Base-by-base conservation (phyloP, 345 rosid genomes). In the Isatis tinctoria region DNA sequence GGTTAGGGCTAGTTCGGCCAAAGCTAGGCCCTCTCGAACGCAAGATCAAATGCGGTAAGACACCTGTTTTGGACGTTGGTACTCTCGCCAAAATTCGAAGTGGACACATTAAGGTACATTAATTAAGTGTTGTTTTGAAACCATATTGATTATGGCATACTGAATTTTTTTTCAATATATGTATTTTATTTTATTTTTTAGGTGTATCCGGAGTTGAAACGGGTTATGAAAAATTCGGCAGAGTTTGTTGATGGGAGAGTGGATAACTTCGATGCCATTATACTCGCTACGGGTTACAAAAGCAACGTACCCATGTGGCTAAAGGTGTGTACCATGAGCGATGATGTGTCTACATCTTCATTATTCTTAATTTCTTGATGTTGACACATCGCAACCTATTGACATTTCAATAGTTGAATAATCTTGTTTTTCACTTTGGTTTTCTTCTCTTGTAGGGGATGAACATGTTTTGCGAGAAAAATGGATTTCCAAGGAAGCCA, bases 241-340 rank as follows among this genome's bases (percentile, higher is more conserved):
- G 97, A 93, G 79, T 93, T 93, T 83, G 82, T 83, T n/a, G 85
- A 90, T 70, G 97, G 97, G 30, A 83, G 71, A 60, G 74, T 61
- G 1, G 89, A 81, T 69, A 81, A 65, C 28, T 90, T 86, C 14
- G 98, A 93, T 30, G 90, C 88, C 43, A 86, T 93, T 32, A 80
- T 93, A 60, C 87, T 93, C 6, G 98, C 98, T 36, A 90, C 98
- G 0, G 98, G 98, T 8, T 93, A 86, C 79, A 93, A 79, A 82
- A 93, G 92, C 77, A 90, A 87, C 33, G 97, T 93, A 20, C 88
- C 88, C 43, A 72, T 76, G 60, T 93, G 98, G 97, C 73, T 93
- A 69, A 93, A 90, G 93, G 98, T 93, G 67, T 12, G 27, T 30
- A 37, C 49, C 32, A 52, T 59, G n/a, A 20, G 22, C 53, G 2